phyloP scores from a whole-genome alignment of 2,329 filamentous ascomycete species.

The Colletotrichum kahawae region DNA sequence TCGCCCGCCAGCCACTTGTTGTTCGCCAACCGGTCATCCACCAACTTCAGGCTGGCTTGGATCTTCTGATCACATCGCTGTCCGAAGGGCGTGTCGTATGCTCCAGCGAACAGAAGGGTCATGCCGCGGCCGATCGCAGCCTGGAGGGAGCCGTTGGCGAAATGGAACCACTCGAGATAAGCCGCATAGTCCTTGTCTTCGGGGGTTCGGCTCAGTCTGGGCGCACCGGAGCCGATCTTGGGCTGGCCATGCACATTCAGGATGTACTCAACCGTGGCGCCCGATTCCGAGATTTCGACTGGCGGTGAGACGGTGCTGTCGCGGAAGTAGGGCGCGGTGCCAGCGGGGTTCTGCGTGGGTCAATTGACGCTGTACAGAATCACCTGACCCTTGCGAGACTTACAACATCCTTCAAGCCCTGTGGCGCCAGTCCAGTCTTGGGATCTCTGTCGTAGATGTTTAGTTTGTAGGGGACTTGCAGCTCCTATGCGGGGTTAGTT shows the following conservation, averaged over 20 bases:
- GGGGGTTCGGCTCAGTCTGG: constrained; percentile 47
- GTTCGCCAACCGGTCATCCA: constrained; percentile 53
- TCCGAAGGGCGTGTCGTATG: constrained; percentile 25
- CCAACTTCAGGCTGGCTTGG: constrained; percentile 26
- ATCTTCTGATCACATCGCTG: background rate
- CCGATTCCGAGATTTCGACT: constrained; percentile 56
- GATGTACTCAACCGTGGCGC: constrained; percentile 68
- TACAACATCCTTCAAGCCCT: constrained; percentile 14
- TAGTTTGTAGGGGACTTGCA: constrained; percentile 20
- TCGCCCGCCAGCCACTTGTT: constrained; percentile 63
- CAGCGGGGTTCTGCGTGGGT: constrained; percentile 45
- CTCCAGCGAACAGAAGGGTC: constrained; percentile 25
- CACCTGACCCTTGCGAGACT: background rate
- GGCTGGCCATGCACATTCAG: constrained; percentile 50
- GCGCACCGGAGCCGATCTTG: constrained; percentile 31
- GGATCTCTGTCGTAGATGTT: constrained; percentile 10
- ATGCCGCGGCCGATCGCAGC: constrained; percentile 42
- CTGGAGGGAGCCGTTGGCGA: constrained; percentile 51
- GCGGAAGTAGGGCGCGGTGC: constrained; percentile 65
- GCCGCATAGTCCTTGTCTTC: constrained; percentile 56
- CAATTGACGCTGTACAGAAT: background rate
- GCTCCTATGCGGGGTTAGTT: background rate
- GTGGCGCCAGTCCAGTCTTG: constrained; percentile 1
- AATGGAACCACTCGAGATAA: constrained; percentile 72
- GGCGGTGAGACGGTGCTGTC: constrained; percentile 52